Base-by-base conservation (phyloP, 176 grass and related monocot species). In the Aegilops sharonensis region DNA sequence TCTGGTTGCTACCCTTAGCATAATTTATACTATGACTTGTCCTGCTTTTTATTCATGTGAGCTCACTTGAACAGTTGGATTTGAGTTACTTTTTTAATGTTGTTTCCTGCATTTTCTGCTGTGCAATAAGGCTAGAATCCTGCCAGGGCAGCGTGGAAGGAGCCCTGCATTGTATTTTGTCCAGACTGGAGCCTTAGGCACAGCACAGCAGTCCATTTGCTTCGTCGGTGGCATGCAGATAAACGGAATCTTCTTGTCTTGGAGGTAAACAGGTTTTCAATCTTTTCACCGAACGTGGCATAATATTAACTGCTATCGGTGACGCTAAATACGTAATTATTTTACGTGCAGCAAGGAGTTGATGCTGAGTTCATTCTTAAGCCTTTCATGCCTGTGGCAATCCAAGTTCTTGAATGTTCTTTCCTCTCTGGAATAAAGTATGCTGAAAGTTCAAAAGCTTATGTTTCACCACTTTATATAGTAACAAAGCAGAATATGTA, bases 381-480 rank as follows among this genome's bases (percentile, higher is more conserved):
- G 80, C 92, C 93, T 86, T 98, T 94, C 78, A 93, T 76, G 80
- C 90, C 90, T 5, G 20, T 85, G 85, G 79, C 87, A 62, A 94
- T 94, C 12, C 91, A 91, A 73, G 92, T 98, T 64, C 96, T 98
- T 3, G 90, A 95, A 62, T 98, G 93, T 80, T 94, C 93, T 78
- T 95, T 98, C 75, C 91, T 98, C 80, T 98, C 96, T 87, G 96
- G 96, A 77, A 76, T 98, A 35, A 90, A 88, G 96, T 98, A 84
- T 15, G 85, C 32, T 56, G 27, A 8, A 75, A 81, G 4, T 50
- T 81, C 29, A 75, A 85, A 84, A 77, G 30, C 12, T 69, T 81
- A 9, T 35, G 20, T 59, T 21, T 87, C 81, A 84, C 43, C 39
- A 42, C 39, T 1, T 42, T 43, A 43, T 43, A 43, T 45, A 40